phyloP scores from a whole-genome alignment of 2,329 filamentous ascomycete species.

The Lachnellula cervina region DNA sequence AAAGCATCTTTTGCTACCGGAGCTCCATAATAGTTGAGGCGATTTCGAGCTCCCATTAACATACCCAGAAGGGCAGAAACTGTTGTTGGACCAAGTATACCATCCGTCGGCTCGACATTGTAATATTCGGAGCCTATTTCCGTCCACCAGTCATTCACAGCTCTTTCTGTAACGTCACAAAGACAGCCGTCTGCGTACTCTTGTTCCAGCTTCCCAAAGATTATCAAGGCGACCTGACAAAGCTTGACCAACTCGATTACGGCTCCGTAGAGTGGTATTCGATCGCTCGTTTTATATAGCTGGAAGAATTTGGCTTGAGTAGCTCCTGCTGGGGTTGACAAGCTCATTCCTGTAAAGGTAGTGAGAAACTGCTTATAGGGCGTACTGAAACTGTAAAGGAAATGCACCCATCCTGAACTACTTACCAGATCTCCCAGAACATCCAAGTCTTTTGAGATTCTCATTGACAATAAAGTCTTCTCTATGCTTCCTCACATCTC shows the following conservation, averaged over 20 bases:
- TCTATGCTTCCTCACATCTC: constrained; percentile 74
- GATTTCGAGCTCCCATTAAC: constrained; percentile 83
- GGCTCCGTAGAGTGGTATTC: constrained; percentile 69
- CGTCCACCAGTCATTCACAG: constrained; percentile 93
- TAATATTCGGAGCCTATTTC: constrained; percentile 89
- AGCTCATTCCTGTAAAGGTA: constrained; percentile 52
- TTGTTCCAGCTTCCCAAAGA: constrained; percentile 82
- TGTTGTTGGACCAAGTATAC: constrained; percentile 85
- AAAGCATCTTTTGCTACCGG: constrained; percentile 89
- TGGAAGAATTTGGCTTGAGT: constrained; percentile 90
- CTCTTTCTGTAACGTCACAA: constrained; percentile 87
- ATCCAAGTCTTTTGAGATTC: constrained; percentile 85
- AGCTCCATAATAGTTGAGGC: constrained; percentile 77
- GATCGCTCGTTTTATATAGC: constrained; percentile 81
- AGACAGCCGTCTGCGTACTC: constrained; percentile 89
- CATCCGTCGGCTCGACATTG: constrained; percentile 87
- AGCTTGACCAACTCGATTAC: constrained; percentile 87
- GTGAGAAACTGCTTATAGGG: not conserved
- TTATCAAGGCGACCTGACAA: constrained; percentile 80
- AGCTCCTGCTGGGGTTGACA: constrained; percentile 71
- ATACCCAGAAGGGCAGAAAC: constrained; percentile 84
- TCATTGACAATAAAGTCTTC: constrained; percentile 91
- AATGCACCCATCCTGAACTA: not conserved
- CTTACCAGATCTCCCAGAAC: constrained; percentile 72
- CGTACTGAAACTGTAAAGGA: not conserved